phyloP scores from a whole-genome alignment of 208 protist genomes.

The Trypanosomatidae sp. region DNA sequence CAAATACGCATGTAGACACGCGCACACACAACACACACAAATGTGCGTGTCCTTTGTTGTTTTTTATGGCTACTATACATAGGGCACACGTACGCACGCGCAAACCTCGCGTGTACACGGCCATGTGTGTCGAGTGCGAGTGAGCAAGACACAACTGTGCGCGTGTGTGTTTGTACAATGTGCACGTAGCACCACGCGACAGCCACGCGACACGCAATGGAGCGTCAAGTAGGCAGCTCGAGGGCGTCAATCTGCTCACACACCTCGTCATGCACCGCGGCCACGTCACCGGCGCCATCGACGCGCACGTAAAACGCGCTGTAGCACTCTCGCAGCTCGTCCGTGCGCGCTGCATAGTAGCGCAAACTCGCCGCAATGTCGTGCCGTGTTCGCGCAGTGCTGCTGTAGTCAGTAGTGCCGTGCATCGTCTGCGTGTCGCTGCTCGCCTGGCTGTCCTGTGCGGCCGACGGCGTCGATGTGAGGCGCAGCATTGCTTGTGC shows the following conservation, averaged over 20 bases:
- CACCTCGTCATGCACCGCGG: conserved; percentile 28
- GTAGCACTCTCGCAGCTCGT: conserved; percentile 48
- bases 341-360: conserved; percentile 24
- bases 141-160: too few relatives aligned
- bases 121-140: too few relatives aligned
- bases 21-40: too few relatives aligned
- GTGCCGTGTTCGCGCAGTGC: too few relatives aligned
- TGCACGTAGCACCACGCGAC: too few relatives aligned
- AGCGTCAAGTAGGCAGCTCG: conserved; percentile 16
- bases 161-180: too few relatives aligned
- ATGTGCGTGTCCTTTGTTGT: too few relatives aligned
- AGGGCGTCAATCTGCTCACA: conserved; percentile 26
- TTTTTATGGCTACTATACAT: too few relatives aligned
- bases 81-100: too few relatives aligned
- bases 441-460: neutral
- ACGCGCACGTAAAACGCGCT: conserved; percentile 31
- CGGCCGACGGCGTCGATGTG: neutral
- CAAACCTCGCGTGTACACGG: too few relatives aligned
- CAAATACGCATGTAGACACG: too few relatives aligned
- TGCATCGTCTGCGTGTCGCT: conserved; percentile 5
- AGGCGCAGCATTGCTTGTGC: neutral
- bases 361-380: conserved; percentile 19
- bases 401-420: conserved; percentile 15
- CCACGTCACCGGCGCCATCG: conserved; percentile 12
- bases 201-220: too few relatives aligned